A percentile compares a stretch with the other conserved stretches of the same genome.
phyloP scores from a whole-genome alignment of 2,329 filamentous ascomycete genomes.

The Hypocrella siamensis region DNA sequence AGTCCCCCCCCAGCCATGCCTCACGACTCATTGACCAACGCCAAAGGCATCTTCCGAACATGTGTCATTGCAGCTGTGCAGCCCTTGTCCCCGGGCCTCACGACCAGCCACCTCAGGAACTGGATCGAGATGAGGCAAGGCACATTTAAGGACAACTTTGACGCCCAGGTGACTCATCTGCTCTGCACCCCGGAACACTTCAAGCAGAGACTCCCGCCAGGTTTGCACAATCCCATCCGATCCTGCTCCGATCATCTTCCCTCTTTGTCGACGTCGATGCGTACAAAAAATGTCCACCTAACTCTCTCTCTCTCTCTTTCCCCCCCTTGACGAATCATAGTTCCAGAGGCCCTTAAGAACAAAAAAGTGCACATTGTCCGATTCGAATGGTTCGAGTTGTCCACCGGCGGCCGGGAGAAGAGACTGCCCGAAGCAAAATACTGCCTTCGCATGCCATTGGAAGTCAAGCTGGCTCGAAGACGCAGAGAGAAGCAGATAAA shows the following conservation, averaged over 20 bases:
- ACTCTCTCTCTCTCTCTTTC: neutral
- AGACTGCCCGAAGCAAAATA: neutral
- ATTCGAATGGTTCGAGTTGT: slow-evolving; percentile 38
- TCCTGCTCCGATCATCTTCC: neutral
- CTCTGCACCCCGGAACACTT: slow-evolving; percentile 50
- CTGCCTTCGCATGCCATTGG: neutral
- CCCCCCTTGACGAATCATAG: slow-evolving; percentile 4
- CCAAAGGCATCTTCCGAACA: slow-evolving; percentile 32
- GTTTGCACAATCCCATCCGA: slow-evolving; percentile 10
- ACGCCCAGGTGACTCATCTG: slow-evolving; percentile 51
- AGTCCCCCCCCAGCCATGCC: neutral
- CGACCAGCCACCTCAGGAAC: slow-evolving; percentile 38
- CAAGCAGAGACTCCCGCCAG: slow-evolving; percentile 23
- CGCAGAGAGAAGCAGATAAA: neutral
- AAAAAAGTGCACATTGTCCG: slow-evolving; percentile 25
- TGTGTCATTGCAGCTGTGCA: slow-evolving; percentile 42
- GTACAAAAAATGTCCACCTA: neutral
- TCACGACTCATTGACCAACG: neutral
- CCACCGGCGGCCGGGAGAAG: slow-evolving; percentile 11
- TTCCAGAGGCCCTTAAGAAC: slow-evolving; percentile 21
- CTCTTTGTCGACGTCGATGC: neutral
- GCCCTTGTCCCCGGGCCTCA: slow-evolving; percentile 32
- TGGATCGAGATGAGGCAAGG: slow-evolving; percentile 55
- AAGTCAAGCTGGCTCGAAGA: neutral
- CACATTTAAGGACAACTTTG: slow-evolving; percentile 32